Evolutionary conservation across 75 land plant genomes (phyloP), one percentile per base, ranked within the genome.

Genomic region (Larix kaempferi): DNA sequence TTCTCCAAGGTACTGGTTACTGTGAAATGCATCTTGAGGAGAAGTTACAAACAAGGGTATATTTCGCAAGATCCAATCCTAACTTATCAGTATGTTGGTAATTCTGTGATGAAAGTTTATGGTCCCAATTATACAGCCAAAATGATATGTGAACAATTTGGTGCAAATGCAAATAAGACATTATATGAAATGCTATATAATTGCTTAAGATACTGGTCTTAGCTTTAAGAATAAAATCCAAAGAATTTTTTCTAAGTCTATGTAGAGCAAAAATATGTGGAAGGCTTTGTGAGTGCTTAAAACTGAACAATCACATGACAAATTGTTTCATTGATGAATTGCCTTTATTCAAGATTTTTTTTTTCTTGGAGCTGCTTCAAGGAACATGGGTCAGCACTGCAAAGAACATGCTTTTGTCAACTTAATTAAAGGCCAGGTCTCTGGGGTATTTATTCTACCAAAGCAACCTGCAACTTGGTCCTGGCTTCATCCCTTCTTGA

Each of bases 11-110:
- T 49, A 49, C 12, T 49, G 54, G 54, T 66, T 23, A 65, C 15
- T 17, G 71, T 16, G n/a, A 66, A 66, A 66, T 66, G n/a, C 17
- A 66, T 67, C 52, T 67, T 23, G 39, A 67, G 49, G 44, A 39
- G 22, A 39, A 5, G 8, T 14, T 39, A 3, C n/a, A 39, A 21
- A 3, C 23, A 8, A 19, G 23, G 1, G n/a, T 67, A 37, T 15
- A 37, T 67, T 67, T 67, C 37, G 3, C 39, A 67, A 67, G 52
- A 66, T 66, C 41, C 19, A 33, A 67, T 67, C 23, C 72, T 10
- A 37, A 39, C 13, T 17, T 39, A 7, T 6, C 19, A 17, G 52
- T 8, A 21, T 29, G 52, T 6, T 67, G 72, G 39, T 37, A 15
- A 35, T 17, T 67, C 6, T 49, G 54, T 8, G 54, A 49, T 49